These are phyloP conservation scores for Calonectria pseudoreteaudii DNA, from an alignment of 2,329 filamentous ascomycete genomes.

Conservation along the genomic window DNA sequence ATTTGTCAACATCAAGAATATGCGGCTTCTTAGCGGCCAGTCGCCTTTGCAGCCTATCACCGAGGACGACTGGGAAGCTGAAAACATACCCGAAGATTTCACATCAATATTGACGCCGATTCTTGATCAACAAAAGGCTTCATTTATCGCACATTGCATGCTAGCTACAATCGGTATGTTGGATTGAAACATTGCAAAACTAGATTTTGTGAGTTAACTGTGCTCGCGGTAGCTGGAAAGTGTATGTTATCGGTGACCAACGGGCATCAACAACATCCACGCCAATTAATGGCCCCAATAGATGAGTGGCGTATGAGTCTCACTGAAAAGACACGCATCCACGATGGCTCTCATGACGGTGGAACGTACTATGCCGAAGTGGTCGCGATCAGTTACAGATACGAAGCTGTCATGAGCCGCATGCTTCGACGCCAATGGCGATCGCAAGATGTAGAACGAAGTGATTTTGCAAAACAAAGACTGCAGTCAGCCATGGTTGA, in stretches of 20 bases:
- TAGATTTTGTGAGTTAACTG: neutral
- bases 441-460: neutral
- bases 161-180: constrained; percentile 26
- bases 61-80: constrained; percentile 28
- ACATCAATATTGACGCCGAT: neutral
- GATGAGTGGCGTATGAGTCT: constrained; percentile 23
- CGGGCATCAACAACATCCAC: neutral
- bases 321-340: constrained; percentile 4
- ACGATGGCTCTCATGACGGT: neutral
- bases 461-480: constrained; percentile 27
- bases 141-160: constrained; percentile 17
- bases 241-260: neutral
- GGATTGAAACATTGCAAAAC: neutral
- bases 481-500: constrained; percentile 26
- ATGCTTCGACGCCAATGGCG: constrained; percentile 23
- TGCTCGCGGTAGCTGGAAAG: neutral
- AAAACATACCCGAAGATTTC: neutral
- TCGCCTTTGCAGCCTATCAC: neutral
- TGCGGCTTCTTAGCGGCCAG: neutral
- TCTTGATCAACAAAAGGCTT: constrained; percentile 11
- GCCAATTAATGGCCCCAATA: neutral
- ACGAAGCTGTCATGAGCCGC: constrained; percentile 32
- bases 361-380: constrained; percentile 14
- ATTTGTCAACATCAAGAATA: constrained; percentile 26
- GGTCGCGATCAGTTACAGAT: constrained; percentile 25